Percentiles rank a stretch among this genome's conserved stretches.
Evolutionary conservation across 2,329 filamentous ascomycete genomes (phyloP).

Genomic region (Ophiostoma novo-ulmi): DNA sequence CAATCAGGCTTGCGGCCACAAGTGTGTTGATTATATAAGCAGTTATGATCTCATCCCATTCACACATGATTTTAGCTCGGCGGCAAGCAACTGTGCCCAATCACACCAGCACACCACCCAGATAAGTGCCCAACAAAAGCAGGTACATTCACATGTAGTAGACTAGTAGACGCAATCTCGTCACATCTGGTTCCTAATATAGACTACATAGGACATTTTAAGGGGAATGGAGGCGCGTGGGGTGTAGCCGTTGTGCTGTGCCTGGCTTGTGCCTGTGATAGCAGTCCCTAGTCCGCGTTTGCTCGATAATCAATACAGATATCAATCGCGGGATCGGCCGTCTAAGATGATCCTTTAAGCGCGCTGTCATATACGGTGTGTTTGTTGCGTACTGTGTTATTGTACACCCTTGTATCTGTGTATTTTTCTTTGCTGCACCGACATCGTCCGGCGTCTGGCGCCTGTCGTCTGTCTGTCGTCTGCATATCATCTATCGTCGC

Average conservation of each 20-base stretch:
- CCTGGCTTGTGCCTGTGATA: slow-evolving; percentile 9
- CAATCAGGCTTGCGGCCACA: neutral
- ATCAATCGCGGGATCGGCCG: slow-evolving; percentile 1
- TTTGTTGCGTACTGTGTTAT: neutral
- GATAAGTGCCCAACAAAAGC: neutral
- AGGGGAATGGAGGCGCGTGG: neutral
- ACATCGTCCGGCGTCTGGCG: neutral
- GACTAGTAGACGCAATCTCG: neutral
- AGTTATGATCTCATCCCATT: neutral
- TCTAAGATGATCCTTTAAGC: slow-evolving; percentile 1
- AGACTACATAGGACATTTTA: neutral
- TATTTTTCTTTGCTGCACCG: neutral
- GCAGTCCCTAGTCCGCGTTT: neutral
- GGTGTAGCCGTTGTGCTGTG: neutral
- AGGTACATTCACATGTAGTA: slow-evolving; percentile 1
- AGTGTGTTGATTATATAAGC: neutral
- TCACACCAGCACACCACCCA: slow-evolving; percentile 5
- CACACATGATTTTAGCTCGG: neutral
- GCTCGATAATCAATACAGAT: neutral
- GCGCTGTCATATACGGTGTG: neutral
- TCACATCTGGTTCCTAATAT: slow-evolving; percentile 8
- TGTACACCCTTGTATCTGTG: neutral
- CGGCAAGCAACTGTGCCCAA: neutral
- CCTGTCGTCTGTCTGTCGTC: neutral
- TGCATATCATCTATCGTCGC: neutral